Evolutionary conservation across 768 basidiomycete genomes (phyloP), one percentile per base, ranked within the genome.

Genomic region (Cyathus striatus): DNA sequence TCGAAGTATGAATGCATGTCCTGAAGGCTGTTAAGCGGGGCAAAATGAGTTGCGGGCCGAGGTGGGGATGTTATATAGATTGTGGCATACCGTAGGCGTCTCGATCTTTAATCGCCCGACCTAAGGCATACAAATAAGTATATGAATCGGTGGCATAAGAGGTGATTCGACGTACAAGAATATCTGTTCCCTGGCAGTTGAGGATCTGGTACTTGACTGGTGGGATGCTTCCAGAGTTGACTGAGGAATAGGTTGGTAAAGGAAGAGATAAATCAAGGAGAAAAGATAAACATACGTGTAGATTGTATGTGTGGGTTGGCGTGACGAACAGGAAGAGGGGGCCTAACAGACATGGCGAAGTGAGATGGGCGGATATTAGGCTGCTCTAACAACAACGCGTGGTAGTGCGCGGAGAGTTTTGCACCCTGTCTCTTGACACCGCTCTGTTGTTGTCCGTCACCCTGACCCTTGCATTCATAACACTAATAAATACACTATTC

Each of bases 1-100:
- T 35, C 93, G 81, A 25, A 97, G 83, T 57, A 97, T 90, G 61
- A 96, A 97, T 18, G 94, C 91, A 64, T 97, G 93, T 25, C 85
- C 82, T 12, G 68, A 62, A 22, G 83, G 75, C 86, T 90, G 59
- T 43, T 27, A 44, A n/a, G n/a, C n/a, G 42, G 32, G 51, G 40
- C 50, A 50, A 55, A 51, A 52, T 18, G 45, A 51, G 34, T 43
- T 40, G 44, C 42, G 53, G 51, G 49, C 44, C 51, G 49, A 43
- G 22, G 40, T 32, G 46, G 37, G 46, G 27, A 23, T 38, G 52
- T 24, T 14, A 39, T 27, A 37, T 42, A 27, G 10, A 23, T n/a
- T 47, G 23, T 48, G 41, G 65, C 78, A 56, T 70, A 90, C 90
- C 45, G 89, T 93, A 20, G 85, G 83, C 27, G 76, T 77, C 37